Evolutionary conservation across 352 stramenopile species (phyloP), one percentile per base, ranked within the genome.

Genomic region (Pythium aristosporum): DNA sequence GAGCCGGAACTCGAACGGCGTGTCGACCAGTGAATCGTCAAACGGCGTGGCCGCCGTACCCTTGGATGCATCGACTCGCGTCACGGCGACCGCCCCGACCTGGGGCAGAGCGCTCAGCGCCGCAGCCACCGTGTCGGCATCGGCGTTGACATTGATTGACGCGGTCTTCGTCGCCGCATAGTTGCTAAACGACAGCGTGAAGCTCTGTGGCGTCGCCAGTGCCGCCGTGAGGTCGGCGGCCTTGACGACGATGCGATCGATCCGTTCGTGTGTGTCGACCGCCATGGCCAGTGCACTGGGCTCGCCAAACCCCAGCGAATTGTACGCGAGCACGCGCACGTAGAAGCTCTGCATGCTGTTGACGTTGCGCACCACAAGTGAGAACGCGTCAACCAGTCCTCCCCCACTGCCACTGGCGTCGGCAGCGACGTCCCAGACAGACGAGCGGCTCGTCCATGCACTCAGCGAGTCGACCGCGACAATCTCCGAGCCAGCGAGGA

Each of bases 301-400:
- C 18, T 82, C 66, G 3, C 87, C 87, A 32, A 93, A 93, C 0
- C 87, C 88, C 3, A 80, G 70, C 12, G 68, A 70, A 58, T 97
- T 98, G 59, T 90, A 89, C 8, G 89, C 87, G 3, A 95, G 66
- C 21, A 97, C 77, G 16, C 89, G 85, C 21, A 96, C 82, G 56
- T 85, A 94, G 44, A 96, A 94, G 18, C 74, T 61, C 23, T 74
- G 73, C 3, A 72, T 76, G 1, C 59, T 46, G 30, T 80, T 76
- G 3, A 95, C 60, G 2, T 71, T 68, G 0, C 61, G 65, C n/a
- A 96, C 80, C 1, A 67, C 69, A 41, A 89, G 79, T 3, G 56
- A 51, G 39, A 75, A 80, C 25, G 36, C 25, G 23, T 65, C 61
- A 1, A 42, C 43, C 16, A 28, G 30, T 5, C 5, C 25, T 2